Conservation (phyloP, 2,329 filamentous ascomycete genomes). For the Clarireedia hainanense region DNA sequence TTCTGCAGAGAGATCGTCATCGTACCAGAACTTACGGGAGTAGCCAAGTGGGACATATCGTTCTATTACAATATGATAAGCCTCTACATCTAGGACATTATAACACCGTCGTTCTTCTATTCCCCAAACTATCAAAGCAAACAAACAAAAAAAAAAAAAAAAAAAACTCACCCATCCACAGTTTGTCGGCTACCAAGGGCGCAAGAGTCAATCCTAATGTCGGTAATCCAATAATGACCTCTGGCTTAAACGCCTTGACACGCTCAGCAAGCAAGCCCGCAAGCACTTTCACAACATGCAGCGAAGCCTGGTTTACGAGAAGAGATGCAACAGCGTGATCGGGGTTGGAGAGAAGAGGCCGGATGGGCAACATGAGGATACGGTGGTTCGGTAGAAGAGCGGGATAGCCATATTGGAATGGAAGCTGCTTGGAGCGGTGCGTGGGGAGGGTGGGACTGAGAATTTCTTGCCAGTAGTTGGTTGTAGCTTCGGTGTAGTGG, state of each 20-base stretch:
- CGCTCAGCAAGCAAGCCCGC: constrained; percentile 12
- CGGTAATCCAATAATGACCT: constrained; percentile 23
- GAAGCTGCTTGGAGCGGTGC: constrained; percentile 1
- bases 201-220: constrained; percentile 23
- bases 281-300: constrained; percentile 17
- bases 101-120: too few species aligned
- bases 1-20: constrained; percentile 16
- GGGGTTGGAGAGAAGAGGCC: constrained; percentile 9
- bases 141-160: not conserved
- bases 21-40: constrained; percentile 27
- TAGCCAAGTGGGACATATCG: constrained; percentile 25
- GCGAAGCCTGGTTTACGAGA: constrained; percentile 21
- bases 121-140: not conserved
- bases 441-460: not conserved
- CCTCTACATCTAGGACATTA: too few species aligned
- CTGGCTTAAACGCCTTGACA: constrained; percentile 13
- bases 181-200: constrained; percentile 15
- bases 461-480: constrained; percentile 23
- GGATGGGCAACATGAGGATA: constrained; percentile 22
- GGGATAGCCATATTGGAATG: constrained; percentile 20
- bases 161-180: constrained; percentile 18
- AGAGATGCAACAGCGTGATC: constrained; percentile 24
- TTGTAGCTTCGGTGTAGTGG: constrained; percentile 23
- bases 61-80: constrained; percentile 8
- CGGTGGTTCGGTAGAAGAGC: constrained; percentile 17